Evolutionary conservation across 306 rosid species (phyloP), one percentile per base, ranked within the genome.

Genomic region (Psophocarpus tetragonolobus): DNA sequence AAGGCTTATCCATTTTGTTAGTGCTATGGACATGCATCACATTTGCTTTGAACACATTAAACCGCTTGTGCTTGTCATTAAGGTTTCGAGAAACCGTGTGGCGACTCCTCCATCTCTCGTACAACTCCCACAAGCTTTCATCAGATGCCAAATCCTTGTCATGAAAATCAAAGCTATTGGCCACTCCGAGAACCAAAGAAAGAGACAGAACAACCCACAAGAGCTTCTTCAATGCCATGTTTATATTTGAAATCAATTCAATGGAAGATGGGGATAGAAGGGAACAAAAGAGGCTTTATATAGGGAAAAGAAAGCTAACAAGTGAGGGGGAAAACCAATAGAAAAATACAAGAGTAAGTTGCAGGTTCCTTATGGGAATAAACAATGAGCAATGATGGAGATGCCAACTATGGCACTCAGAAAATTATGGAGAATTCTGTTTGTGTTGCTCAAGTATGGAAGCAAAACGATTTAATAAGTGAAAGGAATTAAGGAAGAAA

Each of bases 81-180:
- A 88, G 81, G 75, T 78, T 85, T 6, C 82, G 38, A 2, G 91
- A 83, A 42, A 88, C 75, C 1, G 89, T 83, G 83, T 88, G 89
- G 76, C 83, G 83, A 67, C 89, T 88, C 83, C 89, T 88, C 91
- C 91, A 88, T 54, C 83, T 71, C 81, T 88, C 84, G 51, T 88
- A 88, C 54, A 88, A 68, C 18, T 83, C 86, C 91, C 89, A 85
- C 72, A 88, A 47, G 57, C 77, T 81, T 32, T 88, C 86, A 30
- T 85, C 87, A 0, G 89, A 85, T 5, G 30, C 82, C 56, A 85
- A 30, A 71, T 88, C 91, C 2, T 72, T 83, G 17, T 85, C 87
- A 0, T 75, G 81, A 61, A 85, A 81, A 23, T 88, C 89, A 9
- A 85, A 85, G 71, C 84, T 41, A 68, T 85, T 51, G 0, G 82